Percentiles rank a stretch among this genome's conserved stretches.
phyloP scores from a whole-genome alignment of 2,329 filamentous ascomycete species.

The Aspergillus melleus region DNA sequence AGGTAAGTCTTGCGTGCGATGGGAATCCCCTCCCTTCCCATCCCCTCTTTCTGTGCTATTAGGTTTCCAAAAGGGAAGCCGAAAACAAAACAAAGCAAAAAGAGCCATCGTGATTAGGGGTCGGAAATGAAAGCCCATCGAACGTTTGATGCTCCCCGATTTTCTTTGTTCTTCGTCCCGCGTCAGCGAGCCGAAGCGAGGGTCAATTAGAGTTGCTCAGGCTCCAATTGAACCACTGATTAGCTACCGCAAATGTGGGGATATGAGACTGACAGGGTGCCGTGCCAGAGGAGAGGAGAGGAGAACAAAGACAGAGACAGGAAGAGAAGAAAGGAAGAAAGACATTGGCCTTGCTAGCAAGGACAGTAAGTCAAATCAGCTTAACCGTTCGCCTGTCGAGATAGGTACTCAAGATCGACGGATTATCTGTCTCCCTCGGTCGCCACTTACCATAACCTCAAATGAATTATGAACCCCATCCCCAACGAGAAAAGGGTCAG shows the following conservation, averaged over 20 bases:
- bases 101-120: neutral
- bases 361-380: neutral
- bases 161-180: neutral
- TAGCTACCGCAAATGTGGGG: neutral
- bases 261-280: neutral
- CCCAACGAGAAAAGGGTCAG: constrained; percentile 7
- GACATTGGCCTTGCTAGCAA: neutral
- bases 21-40: no score
- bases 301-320: no score
- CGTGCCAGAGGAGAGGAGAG: neutral
- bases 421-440: neutral
- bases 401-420: neutral
- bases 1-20: no score
- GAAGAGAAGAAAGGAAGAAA: neutral
- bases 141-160: neutral
- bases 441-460: constrained; percentile 2
- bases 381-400: neutral
- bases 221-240: neutral
- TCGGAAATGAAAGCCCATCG: neutral
- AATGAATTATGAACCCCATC: constrained; percentile 3
- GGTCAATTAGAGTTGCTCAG: neutral
- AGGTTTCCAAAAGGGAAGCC: neutral
- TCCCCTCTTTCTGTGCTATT: neutral
- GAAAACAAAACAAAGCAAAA: neutral
- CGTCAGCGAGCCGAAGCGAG: neutral